These are phyloP conservation scores for Phialophora verrucosa DNA, from an alignment of 2,329 filamentous ascomycete genomes.

Conservation along the genomic window DNA sequence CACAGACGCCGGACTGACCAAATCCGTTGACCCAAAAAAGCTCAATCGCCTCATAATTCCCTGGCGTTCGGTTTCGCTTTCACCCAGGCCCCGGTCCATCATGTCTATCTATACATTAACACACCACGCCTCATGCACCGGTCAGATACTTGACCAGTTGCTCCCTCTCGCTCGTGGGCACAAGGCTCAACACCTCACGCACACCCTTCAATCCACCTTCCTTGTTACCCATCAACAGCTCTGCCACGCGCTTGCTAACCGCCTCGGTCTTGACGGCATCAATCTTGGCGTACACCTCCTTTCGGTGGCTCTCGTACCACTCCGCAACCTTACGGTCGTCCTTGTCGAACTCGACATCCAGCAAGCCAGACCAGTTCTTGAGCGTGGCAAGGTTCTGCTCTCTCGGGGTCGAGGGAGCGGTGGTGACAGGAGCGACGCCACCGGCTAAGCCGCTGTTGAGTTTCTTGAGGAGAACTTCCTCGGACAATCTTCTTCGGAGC, in stretches of 20 bases:
- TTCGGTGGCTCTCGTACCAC: conserved; percentile 96
- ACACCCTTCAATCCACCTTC: conserved; percentile 81
- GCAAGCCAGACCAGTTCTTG: conserved; percentile 79
- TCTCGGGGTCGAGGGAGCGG: conserved; percentile 59
- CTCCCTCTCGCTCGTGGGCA: conserved; percentile 88
- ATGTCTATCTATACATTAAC: conserved; percentile 18
- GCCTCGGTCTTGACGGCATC: conserved; percentile 80
- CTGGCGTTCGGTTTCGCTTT: conserved; percentile 5
- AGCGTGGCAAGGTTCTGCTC: conserved; percentile 74
- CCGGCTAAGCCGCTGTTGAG: conserved; percentile 62
- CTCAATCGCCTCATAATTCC: conserved; percentile 5
- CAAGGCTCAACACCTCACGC: conserved; percentile 79
- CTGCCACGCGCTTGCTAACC: conserved; percentile 71
- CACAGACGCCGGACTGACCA: conserved; percentile 1
- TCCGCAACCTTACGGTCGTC: conserved; percentile 83
- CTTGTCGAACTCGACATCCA: conserved; percentile 70
- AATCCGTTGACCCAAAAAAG: conserved; percentile 12
- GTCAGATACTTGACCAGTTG: conserved; percentile 68
- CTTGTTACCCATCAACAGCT: conserved; percentile 68
- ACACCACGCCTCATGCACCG: conserved; percentile 25
- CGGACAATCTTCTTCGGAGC: conserved; percentile 91
- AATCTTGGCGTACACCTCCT: conserved; percentile 80
- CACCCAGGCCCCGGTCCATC: conserved; percentile 10
- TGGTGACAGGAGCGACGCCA: conserved; percentile 41
- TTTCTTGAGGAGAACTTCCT: conserved; percentile 95